Base-by-base conservation (phyloP, 2,329 filamentous ascomycete species). In the Exutisphaerella laricina region DNA sequence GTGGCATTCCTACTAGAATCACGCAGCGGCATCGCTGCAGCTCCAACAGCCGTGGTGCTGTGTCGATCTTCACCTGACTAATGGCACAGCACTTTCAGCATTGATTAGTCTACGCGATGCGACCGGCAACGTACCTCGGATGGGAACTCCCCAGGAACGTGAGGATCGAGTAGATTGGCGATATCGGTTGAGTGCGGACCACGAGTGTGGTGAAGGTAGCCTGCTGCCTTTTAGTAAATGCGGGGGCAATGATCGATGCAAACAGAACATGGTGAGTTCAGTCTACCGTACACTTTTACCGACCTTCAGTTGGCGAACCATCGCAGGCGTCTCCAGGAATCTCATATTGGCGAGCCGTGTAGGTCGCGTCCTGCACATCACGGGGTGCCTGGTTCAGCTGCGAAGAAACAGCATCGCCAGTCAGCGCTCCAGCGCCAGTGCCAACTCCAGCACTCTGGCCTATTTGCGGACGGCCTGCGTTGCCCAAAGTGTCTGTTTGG, bases 81-180 rank as follows among this genome's bases (percentile, higher is more conserved):
- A 10, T 10, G 12, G 12, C 6, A 20, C 4, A 13, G 8, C 18
- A n/a, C 13, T 45, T 28, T 32, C 13, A 28, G 37, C 13, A 7
- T 4, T 31, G 22, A 10, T n/a, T 10, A 31, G 29, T 21, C 5
- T 16, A 16, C n/a, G 7, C 13, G 9, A n/a, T 21, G 17, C 16
- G 9, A 21, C n/a, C 6, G 3, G 16, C 31, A n/a, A 34, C 30
- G 13, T 28, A 47, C 46, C 14, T 55, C 58, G 4, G 34, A 46
- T 3, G 59, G 59, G 30, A 57, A 62, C 38, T 59, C 59, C 30
- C 58, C 60, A 22, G 59, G 57, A 5, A 64, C 53, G 25, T 62
- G 56, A 5, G 67, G 65, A 39, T 66, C 66, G 13, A 65, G 55
- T 23, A 41, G 40, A 42, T 58, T 56, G 8, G 50, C 54, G 8